Conservation (phyloP, 352 stramenopile species). For the Globisporangium canariense region DNA sequence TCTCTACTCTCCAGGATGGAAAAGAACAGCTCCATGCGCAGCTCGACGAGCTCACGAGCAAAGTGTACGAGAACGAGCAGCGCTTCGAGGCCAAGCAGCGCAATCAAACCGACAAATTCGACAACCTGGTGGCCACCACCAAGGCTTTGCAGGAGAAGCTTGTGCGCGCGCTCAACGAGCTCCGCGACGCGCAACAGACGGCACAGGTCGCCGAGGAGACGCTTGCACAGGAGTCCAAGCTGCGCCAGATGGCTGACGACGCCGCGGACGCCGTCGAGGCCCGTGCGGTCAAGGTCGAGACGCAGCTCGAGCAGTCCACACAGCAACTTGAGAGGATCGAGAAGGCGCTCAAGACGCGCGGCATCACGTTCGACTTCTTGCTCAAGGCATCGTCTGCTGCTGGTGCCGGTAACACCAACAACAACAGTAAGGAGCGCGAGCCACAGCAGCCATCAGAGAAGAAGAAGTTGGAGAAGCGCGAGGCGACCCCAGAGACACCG, state of each 20-base stretch:
- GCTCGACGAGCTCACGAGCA: conserved; percentile 25
- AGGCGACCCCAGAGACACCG: neutral
- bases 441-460: conserved; percentile 2
- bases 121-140: conserved; percentile 24
- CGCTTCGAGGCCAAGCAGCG: conserved; percentile 18
- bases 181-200: conserved; percentile 26
- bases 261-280: conserved; percentile 43
- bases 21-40: conserved; percentile 25
- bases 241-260: conserved; percentile 43
- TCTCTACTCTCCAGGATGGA: conserved; percentile 24
- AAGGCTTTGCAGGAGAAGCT: conserved; percentile 37
- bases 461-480: conserved; percentile 8
- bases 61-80: conserved; percentile 21
- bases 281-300: conserved; percentile 32
- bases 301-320: conserved; percentile 25
- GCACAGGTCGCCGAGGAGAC: conserved; percentile 32
- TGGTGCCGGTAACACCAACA: conserved; percentile 18
- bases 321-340: conserved; percentile 38
- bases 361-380: conserved; percentile 65
- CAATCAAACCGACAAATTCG: conserved; percentile 22
- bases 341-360: conserved; percentile 48
- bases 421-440: conserved; percentile 6
- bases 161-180: conserved; percentile 22
- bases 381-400: conserved; percentile 23
- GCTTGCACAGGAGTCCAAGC: conserved; percentile 31